Base-by-base conservation (phyloP, 2,329 filamentous ascomycete genomes). In the Zalaria sp. region DNA sequence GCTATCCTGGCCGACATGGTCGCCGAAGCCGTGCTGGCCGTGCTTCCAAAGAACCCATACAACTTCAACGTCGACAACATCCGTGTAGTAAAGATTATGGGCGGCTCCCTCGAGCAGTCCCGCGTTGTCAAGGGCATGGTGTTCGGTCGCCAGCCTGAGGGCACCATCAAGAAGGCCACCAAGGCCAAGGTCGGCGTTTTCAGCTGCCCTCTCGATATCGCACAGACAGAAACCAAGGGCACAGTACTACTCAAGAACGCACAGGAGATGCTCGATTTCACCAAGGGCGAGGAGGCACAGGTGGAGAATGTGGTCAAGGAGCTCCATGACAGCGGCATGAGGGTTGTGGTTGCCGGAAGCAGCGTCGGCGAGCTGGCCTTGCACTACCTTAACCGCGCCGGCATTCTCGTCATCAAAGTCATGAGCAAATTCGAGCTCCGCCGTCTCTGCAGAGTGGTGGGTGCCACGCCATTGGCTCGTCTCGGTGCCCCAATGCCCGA, bases 61-160 rank as follows among this genome's bases (percentile, higher is more conserved):
- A 88, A 93, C 68, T 98, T 98, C 75, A 98, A 95, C 65, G 87
- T 98, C 50, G 91, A 98, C 71, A 98, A 98, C 64, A 81, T 98
- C 55, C 84, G 91, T 46, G 93, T 98, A 44, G 93, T 98, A 55
- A 98, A 98, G 75, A 98, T 98, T 57, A 96, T 98, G 89, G 91
- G 91, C 54, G 89, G 91, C 50, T 87, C 83, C 60, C 69, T 98
- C 58, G 85, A 93, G 57, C 88, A 98, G 69, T 94, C 87, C 62
- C 80, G 78, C 51, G 89, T 98, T 9, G 82, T 98, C 46, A 93
- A 84, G 72, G 91, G 91, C 51, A 98, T 98, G 91, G 93, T 98
- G 40, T 96, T 98, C 60, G 81, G 86, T 55, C 83, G 93, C 59
- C 84, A 94, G 65, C 91, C 91, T n/a, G 82, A 94, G 58, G 88